Evolutionary conservation across 805 yeast genomes (phyloP), one percentile per base, ranked within the genome.

Genomic region (Cyberlindnera mycetangii): DNA sequence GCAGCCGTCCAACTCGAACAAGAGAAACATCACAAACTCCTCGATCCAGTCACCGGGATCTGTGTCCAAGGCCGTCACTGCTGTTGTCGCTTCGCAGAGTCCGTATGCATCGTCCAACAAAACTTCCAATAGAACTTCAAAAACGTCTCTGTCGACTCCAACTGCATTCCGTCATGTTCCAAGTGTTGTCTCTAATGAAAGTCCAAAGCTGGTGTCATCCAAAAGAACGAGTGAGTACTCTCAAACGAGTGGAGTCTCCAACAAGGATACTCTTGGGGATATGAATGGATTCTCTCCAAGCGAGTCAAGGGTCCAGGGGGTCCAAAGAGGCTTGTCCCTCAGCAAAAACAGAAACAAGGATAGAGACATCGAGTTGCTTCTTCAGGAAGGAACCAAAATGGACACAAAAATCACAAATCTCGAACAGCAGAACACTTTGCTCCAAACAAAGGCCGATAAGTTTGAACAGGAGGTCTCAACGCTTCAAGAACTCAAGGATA

Each of bases 301-400:
- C 21, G 44, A 39, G n/a, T 28, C 50, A 10, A 46, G 49, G 15
- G 15, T 49, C 2, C 52, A 54, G 9, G 45, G 49, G 15, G 15
- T 49, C 2, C 52, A 54, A 15, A 43, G 60, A 39, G 63, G 65
- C 1, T 37, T 61, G 17, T 62, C 66, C 15, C 38, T 58, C 7
- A 46, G 50, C 22, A 49, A 58, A 24, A 52, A 48, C 18, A 56
- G 61, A 42, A 57, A 61, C 39, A 65, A 66, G 42, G 73, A 73
- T 37, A 66, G 71, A 40, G 79, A 76, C 48, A 63, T 75, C 22
- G 68, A 69, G 45, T 48, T 71, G 31, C 59, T 77, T 10, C 53
- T 74, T 20, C 70, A 67, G 24, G 80, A 75, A 53, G 74, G 76
- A 32, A 65, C 74, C 16, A 68, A 75, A 48, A 70, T 76, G 75